phyloP scores from a whole-genome alignment of 2,329 filamentous ascomycete species.

The Neodidymelliopsis sp. region DNA sequence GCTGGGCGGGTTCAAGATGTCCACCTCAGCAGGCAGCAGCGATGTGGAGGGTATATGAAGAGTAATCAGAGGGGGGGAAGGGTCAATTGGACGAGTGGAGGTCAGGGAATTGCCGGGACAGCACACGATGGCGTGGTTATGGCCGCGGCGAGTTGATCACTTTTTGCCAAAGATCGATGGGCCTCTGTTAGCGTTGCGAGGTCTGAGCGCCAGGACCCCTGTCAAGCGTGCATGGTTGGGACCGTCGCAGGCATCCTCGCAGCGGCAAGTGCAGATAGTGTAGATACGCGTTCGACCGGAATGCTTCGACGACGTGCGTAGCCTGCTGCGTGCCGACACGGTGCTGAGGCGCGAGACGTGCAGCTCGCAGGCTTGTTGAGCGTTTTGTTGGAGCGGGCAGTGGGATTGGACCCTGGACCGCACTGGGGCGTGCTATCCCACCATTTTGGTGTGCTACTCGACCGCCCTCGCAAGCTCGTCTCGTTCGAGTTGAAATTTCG shows the following conservation, averaged over 20 bases:
- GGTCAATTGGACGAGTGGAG: conserved; percentile 29
- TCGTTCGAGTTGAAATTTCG: conserved; percentile 36
- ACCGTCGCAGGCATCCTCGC: too few relatives aligned
- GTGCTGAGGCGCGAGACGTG: too few relatives aligned
- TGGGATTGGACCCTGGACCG: conserved; percentile 16
- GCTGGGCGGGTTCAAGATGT: conserved; percentile 17
- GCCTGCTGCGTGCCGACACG: too few relatives aligned
- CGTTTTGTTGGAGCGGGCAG: conserved; percentile 6
- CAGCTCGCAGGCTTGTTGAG: conserved; percentile 22
- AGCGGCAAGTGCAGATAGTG: too few relatives aligned
- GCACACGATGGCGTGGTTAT: conserved; percentile 31
- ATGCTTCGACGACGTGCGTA: too few relatives aligned
- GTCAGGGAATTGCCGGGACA: conserved; percentile 20
- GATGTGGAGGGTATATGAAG: conserved; percentile 18
- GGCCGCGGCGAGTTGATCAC: conserved; percentile 29
- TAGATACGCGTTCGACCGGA: too few relatives aligned
- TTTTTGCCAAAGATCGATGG: conserved; percentile 36
- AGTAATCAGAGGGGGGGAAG: conserved; percentile 22
- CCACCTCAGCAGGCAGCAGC: conserved; percentile 24
- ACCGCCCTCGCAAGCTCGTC: conserved; percentile 28
- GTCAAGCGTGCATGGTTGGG: too few relatives aligned
- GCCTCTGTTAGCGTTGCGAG: conserved; percentile 14
- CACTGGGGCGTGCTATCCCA: conserved; percentile 23
- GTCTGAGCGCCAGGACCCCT: conserved; percentile 10
- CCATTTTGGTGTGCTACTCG: conserved; percentile 21